Evolutionary conservation across 345 rosid species (phyloP).

Genomic region (Fremontodendron californicum): DNA sequence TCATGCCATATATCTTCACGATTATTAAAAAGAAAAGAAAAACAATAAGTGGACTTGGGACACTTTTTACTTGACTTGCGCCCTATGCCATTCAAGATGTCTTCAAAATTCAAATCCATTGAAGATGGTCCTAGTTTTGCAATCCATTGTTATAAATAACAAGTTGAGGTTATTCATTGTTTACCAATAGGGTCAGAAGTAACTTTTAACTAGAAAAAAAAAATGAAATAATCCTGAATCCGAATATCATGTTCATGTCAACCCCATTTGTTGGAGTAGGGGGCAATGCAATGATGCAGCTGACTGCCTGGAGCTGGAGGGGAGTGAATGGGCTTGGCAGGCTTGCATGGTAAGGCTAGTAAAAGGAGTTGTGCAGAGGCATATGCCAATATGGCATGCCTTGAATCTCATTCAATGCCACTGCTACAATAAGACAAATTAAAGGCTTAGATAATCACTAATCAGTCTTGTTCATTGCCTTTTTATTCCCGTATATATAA

Average conservation of each 20-base stretch:
- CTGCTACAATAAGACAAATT: background rate
- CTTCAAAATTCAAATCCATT: background rate
- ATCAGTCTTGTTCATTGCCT: background rate
- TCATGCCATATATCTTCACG: background rate
- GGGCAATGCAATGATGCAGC: background rate
- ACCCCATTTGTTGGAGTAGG: background rate
- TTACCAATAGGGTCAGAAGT: background rate
- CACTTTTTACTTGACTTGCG: background rate
- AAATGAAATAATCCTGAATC: background rate
- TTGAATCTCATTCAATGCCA: slow-evolving; percentile 2
- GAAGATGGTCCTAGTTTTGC: background rate
- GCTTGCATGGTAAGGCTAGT: background rate
- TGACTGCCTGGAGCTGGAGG: background rate
- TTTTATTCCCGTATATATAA: background rate
- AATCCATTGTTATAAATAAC: background rate
- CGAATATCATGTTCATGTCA: background rate
- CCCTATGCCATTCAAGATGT: background rate
- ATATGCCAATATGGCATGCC: background rate
- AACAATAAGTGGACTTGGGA: background rate
- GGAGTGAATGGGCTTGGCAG: too few relatives aligned
- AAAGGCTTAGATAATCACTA: background rate
- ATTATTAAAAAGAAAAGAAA: background rate
- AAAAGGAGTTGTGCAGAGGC: background rate
- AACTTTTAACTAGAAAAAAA: background rate
- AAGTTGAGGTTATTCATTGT: background rate